Evolutionary conservation across 2,329 filamentous ascomycete species (phyloP).

Genomic region (Epichloe aotearoae): DNA sequence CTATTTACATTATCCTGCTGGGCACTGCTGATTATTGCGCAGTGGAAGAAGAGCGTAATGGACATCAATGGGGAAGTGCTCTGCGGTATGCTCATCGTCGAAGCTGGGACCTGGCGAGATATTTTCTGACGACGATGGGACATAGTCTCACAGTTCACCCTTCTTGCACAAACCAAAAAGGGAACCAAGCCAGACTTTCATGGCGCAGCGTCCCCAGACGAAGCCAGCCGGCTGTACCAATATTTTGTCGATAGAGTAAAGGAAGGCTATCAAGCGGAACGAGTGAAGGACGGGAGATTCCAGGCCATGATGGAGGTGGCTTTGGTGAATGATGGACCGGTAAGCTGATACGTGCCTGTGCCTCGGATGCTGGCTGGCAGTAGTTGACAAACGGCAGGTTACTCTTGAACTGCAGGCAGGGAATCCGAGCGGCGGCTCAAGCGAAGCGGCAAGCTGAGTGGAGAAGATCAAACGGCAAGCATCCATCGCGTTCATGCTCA

Average conservation of each 20-base stretch:
- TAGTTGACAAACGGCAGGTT: constrained; percentile 8
- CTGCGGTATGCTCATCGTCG: constrained; percentile 50
- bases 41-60: constrained; percentile 86
- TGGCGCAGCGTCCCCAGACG: constrained; percentile 63
- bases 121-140: background rate
- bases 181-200: constrained; percentile 94
- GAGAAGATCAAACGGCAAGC: background rate
- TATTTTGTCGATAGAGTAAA: constrained; percentile 69
- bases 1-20: background rate
- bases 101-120: background rate
- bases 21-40: constrained; percentile 6
- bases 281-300: constrained; percentile 90
- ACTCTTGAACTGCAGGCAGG: constrained; percentile 12
- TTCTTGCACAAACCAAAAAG: constrained; percentile 87
- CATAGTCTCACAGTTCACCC: constrained; percentile 89
- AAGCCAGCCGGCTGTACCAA: constrained; percentile 72
- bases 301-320: constrained; percentile 99
- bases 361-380: background rate
- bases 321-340: constrained; percentile 72
- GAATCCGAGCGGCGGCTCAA: background rate
- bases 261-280: constrained; percentile 55
- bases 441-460: background rate
- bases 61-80: constrained; percentile 86
- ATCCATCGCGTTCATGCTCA: too few species aligned
- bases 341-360: constrained; percentile 19